phyloP scores from a whole-genome alignment of 768 basidiomycete species.

The Termitomyces sp. region DNA sequence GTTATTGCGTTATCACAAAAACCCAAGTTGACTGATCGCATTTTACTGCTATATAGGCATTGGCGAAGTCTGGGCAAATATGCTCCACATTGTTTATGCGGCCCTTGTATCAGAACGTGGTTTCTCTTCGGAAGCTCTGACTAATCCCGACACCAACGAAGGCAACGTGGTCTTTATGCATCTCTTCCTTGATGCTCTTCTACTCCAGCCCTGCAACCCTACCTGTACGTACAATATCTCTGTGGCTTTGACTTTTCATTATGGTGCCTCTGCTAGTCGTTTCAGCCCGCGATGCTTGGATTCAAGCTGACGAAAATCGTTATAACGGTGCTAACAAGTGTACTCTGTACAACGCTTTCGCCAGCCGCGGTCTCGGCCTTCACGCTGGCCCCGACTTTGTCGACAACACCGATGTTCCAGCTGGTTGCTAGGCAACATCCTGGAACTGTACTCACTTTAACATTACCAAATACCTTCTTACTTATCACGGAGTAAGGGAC shows the following conservation, averaged over 20 bases:
- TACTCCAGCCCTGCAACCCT: conserved; percentile 44
- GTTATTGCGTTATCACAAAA: conserved; percentile 5
- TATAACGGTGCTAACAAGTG: conserved; percentile 40
- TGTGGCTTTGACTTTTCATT: not conserved
- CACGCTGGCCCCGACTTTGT: conserved; percentile 20
- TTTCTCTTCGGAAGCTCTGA: conserved; percentile 29
- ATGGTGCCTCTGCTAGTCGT: conserved; percentile 23
- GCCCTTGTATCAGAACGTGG: conserved; percentile 30
- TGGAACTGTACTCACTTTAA: not conserved
- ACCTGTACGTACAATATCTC: conserved; percentile 28
- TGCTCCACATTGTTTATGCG: conserved; percentile 37
- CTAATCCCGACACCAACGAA: conserved; percentile 30
- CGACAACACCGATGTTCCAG: conserved; percentile 24
- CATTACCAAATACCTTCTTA: not conserved
- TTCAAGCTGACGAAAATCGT: conserved; percentile 45
- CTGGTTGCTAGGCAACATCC: conserved; percentile 16
- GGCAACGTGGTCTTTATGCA: conserved; percentile 51
- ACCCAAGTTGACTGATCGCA: not conserved
- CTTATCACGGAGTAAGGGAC: not conserved
- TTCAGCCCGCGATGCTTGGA: conserved; percentile 42
- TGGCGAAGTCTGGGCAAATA: conserved; percentile 53
- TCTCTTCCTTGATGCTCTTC: conserved; percentile 45
- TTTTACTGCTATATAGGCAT: conserved; percentile 26
- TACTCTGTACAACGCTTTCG: conserved; percentile 39
- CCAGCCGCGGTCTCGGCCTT: conserved; percentile 43